Percentiles rank a stretch among this genome's conserved stretches.
Conservation (phyloP, 2,329 filamentous ascomycete species). For the Uncinocarpus reesii region DNA sequence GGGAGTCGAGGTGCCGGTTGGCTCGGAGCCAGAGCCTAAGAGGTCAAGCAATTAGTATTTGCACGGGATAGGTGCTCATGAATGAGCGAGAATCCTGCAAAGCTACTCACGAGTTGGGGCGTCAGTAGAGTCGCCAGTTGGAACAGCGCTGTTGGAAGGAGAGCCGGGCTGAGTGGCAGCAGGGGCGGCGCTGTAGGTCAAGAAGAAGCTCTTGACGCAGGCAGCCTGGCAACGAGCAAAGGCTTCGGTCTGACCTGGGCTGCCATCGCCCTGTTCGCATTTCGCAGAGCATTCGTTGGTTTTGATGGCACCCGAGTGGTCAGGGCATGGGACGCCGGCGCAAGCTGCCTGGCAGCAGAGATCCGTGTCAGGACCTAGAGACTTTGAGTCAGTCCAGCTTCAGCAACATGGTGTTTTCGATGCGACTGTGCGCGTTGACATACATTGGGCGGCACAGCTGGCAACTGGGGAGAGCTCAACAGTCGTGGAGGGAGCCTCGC, state of each 20-base stretch:
- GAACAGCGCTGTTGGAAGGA: slow-evolving; percentile 10
- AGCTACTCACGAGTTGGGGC: slow-evolving; percentile 6
- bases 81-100: too few relatives aligned
- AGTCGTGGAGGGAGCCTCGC: slow-evolving; percentile 27
- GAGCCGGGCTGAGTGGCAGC: neutral
- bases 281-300: slow-evolving; percentile 44
- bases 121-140: slow-evolving; percentile 5
- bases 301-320: slow-evolving; percentile 40
- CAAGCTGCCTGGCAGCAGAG: slow-evolving; percentile 45
- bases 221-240: slow-evolving; percentile 41
- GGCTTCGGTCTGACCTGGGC: slow-evolving; percentile 35
- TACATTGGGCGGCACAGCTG: slow-evolving; percentile 32
- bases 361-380: slow-evolving; percentile 37
- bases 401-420: too few relatives aligned
- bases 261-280: slow-evolving; percentile 46
- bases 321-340: slow-evolving; percentile 44
- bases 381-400: neutral
- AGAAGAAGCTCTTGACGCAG: slow-evolving; percentile 43
- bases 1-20: slow-evolving; percentile 15
- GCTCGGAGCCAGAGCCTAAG: neutral
- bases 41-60: neutral
- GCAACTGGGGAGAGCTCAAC: slow-evolving; percentile 27
- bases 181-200: slow-evolving; percentile 25
- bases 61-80: too few relatives aligned
- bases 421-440: slow-evolving; percentile 14